phyloP scores from a whole-genome alignment of 306 rosid species.

The Ammopiptanthus mongolicus region DNA sequence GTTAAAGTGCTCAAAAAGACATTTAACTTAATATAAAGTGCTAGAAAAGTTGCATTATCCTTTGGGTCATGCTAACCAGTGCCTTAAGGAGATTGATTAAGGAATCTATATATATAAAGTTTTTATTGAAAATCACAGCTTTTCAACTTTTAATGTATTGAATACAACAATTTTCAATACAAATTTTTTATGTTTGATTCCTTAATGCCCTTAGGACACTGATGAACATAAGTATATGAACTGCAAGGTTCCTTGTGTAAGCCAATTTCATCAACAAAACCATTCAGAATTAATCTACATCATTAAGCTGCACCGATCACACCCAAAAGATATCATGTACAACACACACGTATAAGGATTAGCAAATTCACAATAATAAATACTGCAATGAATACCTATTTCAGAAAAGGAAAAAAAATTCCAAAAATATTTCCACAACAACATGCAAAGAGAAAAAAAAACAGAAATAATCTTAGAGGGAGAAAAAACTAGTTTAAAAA shows the following conservation, averaged over 20 bases:
- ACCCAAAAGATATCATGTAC: background rate
- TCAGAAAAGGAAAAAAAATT: background rate
- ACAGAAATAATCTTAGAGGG: background rate
- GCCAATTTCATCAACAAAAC: constrained; percentile 6
- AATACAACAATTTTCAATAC: no score
- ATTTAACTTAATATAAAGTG: background rate
- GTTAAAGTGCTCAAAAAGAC: background rate
- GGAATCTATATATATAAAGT: no score
- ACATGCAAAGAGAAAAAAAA: constrained; percentile 6
- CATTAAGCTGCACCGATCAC: background rate
- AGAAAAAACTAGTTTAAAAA: background rate
- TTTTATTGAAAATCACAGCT: no score
- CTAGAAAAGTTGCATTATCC: background rate
- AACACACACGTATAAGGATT: background rate
- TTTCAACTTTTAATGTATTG: no score
- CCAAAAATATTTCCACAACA: background rate
- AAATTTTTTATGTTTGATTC: no score
- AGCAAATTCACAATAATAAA: background rate
- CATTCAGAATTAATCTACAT: background rate
- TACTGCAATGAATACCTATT: background rate
- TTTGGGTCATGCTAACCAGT: no score
- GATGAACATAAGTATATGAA: no score
- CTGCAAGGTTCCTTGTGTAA: background rate
- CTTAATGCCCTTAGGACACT: no score
- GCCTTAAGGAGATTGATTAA: no score